Base-by-base conservation (phyloP, 164 flowering plant genomes). In the Vitis amurensis region DNA sequence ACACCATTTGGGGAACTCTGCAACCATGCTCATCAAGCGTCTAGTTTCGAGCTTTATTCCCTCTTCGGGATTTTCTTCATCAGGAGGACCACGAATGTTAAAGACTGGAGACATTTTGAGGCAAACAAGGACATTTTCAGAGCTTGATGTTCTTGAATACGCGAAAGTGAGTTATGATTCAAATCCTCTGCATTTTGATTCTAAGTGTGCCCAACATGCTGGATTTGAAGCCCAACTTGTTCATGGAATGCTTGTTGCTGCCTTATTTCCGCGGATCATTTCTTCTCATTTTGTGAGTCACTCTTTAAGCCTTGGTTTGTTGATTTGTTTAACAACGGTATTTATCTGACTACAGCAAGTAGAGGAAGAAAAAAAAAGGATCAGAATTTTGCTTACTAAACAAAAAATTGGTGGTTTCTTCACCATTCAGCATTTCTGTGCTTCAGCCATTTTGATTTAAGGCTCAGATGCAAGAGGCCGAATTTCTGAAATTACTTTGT, bases 211-310 rank as follows among this genome's bases (percentile, higher is more conserved):
- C 44, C 81, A 58, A 67, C 63, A 60, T 19, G 83, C 87, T 57
- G 97, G 96, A 30, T 90, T 88, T 55, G 66, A 79, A 23, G 93
- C 77, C 73, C 74, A 82, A 9, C 73, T 92, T 29, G 96, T 94
- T 61, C 97, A 90, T 51, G 98, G 98, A 52, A 82, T 94, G 92
- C 96, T 94, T 17, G 92, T 94, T 44, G 94, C 94, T 67, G 56
- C 91, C 9, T 72, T 93, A 62, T 91, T 91, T 75, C 97, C 97
- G 27, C 77, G 74, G 44, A 88, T 92, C 51, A 89, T 92, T 58
- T 80, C 98, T 47, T 80, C 89, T 50, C 88, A 89, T 63, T 91
- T 85, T 71, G 97, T 91, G 76, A 85, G 93, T 82, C 47, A 3
- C 19, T 13, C 12, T 64, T 15, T 9, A 37, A 37, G 44, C 44